Conservation (phyloP, 768 basidiomycete genomes). For the Hygrocybe coccinea region DNA sequence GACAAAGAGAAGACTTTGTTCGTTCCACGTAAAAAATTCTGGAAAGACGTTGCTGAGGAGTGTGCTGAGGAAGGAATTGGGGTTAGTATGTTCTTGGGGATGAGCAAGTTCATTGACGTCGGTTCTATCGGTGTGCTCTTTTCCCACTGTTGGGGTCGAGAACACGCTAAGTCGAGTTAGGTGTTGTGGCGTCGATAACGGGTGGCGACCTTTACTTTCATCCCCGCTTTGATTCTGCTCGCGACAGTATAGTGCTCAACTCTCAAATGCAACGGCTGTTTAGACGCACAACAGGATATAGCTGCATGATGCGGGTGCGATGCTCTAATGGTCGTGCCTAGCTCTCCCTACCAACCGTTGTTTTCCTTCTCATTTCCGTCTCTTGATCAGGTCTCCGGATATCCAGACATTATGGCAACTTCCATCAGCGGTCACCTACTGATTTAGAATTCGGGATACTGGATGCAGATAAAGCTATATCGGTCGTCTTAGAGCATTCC, state of each 20-base stretch:
- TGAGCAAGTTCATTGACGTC: conserved; percentile 74
- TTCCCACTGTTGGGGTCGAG: not conserved
- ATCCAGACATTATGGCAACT: conserved; percentile 66
- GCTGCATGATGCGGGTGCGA: conserved; percentile 75
- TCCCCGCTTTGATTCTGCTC: conserved; percentile 72
- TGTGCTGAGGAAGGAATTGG: conserved; percentile 87
- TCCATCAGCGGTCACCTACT: conserved; percentile 58
- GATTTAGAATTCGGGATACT: conserved; percentile 77
- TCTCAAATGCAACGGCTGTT: conserved; percentile 74
- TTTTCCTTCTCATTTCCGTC: conserved; percentile 1
- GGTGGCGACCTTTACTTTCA: conserved; percentile 92
- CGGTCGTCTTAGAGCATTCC: conserved; percentile 69
- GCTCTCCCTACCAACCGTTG: conserved; percentile 1
- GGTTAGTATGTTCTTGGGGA: conserved; percentile 83
- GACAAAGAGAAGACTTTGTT: conserved; percentile 85
- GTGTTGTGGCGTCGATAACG: conserved; percentile 61
- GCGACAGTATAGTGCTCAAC: conserved; percentile 61
- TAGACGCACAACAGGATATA: conserved; percentile 68
- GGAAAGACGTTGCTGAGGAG: conserved; percentile 82
- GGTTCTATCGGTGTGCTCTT: conserved; percentile 67
- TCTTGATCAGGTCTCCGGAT: conserved; percentile 52
- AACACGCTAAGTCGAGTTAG: conserved; percentile 30
- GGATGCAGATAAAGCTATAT: conserved; percentile 77
- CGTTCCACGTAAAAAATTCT: conserved; percentile 67
- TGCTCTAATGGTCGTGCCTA: conserved; percentile 68